These are phyloP conservation scores for Fusarium siculi DNA, from an alignment of 2,329 filamentous ascomycete genomes.

Conservation along the genomic window DNA sequence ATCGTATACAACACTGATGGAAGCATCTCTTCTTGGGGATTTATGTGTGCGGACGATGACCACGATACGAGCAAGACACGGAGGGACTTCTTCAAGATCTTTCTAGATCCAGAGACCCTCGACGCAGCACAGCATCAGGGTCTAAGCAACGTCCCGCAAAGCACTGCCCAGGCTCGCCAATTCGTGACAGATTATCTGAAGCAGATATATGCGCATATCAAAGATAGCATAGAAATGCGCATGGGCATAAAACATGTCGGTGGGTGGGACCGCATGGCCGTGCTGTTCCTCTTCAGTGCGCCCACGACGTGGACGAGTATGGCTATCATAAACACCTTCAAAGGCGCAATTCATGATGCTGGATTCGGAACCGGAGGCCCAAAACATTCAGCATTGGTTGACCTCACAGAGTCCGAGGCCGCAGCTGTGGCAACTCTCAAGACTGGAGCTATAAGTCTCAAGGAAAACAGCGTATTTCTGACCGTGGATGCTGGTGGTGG, in stretches of 20 bases:
- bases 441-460: slow-evolving; percentile 52
- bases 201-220: slow-evolving; percentile 61
- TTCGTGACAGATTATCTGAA: slow-evolving; percentile 61
- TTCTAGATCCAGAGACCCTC: slow-evolving; percentile 59
- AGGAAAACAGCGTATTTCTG: slow-evolving; percentile 53
- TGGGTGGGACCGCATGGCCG: slow-evolving; percentile 57
- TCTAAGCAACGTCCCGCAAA: slow-evolving; percentile 55
- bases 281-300: slow-evolving; percentile 67
- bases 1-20: slow-evolving; percentile 58
- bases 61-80: slow-evolving; percentile 45
- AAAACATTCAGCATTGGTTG: slow-evolving; percentile 53
- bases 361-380: slow-evolving; percentile 60
- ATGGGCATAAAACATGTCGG: slow-evolving; percentile 50
- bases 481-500: slow-evolving; percentile 59
- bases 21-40: slow-evolving; percentile 63
- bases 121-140: slow-evolving; percentile 55
- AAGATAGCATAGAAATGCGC: slow-evolving; percentile 55
- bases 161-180: slow-evolving; percentile 55
- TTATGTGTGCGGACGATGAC: slow-evolving; percentile 60
- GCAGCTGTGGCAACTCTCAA: slow-evolving; percentile 60
- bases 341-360: slow-evolving; percentile 56
- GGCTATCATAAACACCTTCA: slow-evolving; percentile 62
- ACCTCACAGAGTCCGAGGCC: slow-evolving; percentile 61
- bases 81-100: slow-evolving; percentile 67
- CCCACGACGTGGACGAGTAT: slow-evolving; percentile 66